Base-by-base conservation (phyloP, 23 red algal genomes). In the Gracilaria gracilis region DNA sequence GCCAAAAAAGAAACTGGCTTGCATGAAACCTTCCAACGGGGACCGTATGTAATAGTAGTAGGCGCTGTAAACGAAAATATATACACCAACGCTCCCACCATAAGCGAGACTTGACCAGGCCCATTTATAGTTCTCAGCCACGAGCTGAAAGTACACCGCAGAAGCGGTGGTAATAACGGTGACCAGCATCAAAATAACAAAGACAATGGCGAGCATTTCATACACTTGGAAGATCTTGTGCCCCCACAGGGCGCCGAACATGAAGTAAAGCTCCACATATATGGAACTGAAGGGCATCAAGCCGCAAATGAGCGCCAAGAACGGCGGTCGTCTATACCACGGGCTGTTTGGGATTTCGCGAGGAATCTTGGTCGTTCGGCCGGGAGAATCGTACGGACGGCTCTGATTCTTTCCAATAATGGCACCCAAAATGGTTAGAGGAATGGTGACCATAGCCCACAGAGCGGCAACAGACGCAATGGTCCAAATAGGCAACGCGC, bases 1-100 rank as follows among this genome's bases (percentile, higher is more conserved):
- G 38, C 81, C 97, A 74, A 98, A 84, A 64, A 92, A 98, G 51
- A 98, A 88, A 50, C 81, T 90, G 46, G 79, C 50, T 67, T 94
- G 82, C 89, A 92, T 92, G 48, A 92, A 92, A 3, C 89, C 89
- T 75, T 92, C 79, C 79, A 92, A 78, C 9, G 89, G 89, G 14
- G 89, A 92, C 12, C 79, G 57, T 32, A 83, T 31, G 42, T 76
- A 92, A 46, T 84, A 92, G 53, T 92, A 92, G 57, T 82, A 87
- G 61, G 73, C 80, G 28, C 80, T 81, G 67, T 87, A 94, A 31
- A 74, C 91, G 61, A 86, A 79, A 65, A 94, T 73, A 70, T 94
- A 94, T 34, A 69, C 91, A 55, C 91, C 83, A 39, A 94, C 81
- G 84, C 82, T 87, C 15, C 91, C 91, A 21, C 91, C 91, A 58